Percentiles rank a stretch among this genome's conserved stretches.
These are phyloP conservation scores for Yamadazyma kitorensis DNA, from an alignment of 805 yeast genomes.

Conservation along the genomic window DNA sequence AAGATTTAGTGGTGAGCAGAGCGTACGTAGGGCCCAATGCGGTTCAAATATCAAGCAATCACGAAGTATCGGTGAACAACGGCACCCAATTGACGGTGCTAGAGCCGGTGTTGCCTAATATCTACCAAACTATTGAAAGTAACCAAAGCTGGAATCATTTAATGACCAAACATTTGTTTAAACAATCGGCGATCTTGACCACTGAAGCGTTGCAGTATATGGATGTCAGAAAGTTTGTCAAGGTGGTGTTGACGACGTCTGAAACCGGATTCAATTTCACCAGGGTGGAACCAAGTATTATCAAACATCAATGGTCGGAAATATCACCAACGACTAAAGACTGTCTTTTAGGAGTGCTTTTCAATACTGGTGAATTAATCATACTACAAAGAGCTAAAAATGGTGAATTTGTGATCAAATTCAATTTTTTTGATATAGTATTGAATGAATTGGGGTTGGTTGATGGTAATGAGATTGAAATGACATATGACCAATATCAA, in stretches of 20 bases:
- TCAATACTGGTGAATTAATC: constrained; percentile 37
- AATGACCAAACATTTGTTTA: constrained; percentile 24
- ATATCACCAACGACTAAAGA: constrained; percentile 21
- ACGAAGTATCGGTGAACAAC: constrained; percentile 35
- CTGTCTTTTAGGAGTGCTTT: constrained; percentile 30
- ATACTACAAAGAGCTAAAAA: constrained; percentile 26
- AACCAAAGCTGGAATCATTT: constrained; percentile 9
- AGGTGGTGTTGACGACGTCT: constrained; percentile 21
- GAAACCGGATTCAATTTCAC: constrained; percentile 29
- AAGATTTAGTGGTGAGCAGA: constrained; percentile 10
- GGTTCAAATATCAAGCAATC: constrained; percentile 33
- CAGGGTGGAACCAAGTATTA: constrained; percentile 34
- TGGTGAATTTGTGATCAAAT: constrained; percentile 22
- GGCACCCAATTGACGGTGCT: constrained; percentile 30
- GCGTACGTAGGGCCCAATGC: constrained; percentile 17
- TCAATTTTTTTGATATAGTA: constrained; percentile 26
- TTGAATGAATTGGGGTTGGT: constrained; percentile 18
- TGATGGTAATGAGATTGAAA: constrained; percentile 14
- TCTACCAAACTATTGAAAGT: constrained; percentile 23
- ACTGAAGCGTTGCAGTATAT: constrained; percentile 24
- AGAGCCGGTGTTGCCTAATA: constrained; percentile 37
- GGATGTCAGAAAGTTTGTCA: constrained; percentile 28
- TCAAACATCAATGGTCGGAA: constrained; percentile 35
- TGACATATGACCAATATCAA: constrained; percentile 19
- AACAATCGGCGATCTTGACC: constrained; percentile 22